A percentile compares a stretch with the other conserved stretches of the same genome.
These are phyloP conservation scores for Schizophyllum amplum DNA, from an alignment of 1,284 basidiomycete species.

Conservation along the genomic window DNA sequence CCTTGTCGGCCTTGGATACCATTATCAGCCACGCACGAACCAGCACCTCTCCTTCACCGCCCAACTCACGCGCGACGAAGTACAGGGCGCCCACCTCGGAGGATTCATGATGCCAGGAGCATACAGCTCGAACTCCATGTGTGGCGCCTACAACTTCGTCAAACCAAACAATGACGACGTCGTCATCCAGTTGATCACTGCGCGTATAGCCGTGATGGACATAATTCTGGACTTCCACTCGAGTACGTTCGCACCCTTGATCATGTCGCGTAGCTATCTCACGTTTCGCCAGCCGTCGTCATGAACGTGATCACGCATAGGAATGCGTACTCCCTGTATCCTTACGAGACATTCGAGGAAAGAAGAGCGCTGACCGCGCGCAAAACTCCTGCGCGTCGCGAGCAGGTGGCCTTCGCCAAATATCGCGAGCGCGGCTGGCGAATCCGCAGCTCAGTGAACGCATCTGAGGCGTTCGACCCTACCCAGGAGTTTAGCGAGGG, in stretches of 20 bases:
- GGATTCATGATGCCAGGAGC: neutral
- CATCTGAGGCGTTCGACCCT: neutral
- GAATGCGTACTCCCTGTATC: neutral
- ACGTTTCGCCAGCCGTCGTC: neutral
- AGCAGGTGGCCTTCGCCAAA: neutral
- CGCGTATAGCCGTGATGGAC: neutral
- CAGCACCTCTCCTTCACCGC: neutral
- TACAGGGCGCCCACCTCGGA: conserved; percentile 6
- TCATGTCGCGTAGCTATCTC: neutral
- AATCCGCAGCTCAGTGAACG: neutral
- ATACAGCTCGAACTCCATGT: neutral
- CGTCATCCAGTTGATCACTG: conserved; percentile 9
- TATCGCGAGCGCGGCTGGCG: neutral
- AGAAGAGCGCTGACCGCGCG: neutral
- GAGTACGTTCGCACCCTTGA: neutral
- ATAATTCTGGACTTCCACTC: neutral
- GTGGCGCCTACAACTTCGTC: neutral
- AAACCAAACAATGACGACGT: conserved; percentile 4
- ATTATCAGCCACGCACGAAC: conserved; percentile 1
- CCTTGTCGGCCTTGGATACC: conserved; percentile 3
- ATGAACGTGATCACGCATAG: neutral
- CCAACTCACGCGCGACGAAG: neutral
- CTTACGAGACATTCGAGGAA: neutral
- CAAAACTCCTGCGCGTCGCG: neutral
- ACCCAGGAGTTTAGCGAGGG: neutral